Evolutionary conservation across 2,329 filamentous ascomycete genomes (phyloP), one percentile per base, ranked within the genome.

Genomic region (Cladosporium sp.): DNA sequence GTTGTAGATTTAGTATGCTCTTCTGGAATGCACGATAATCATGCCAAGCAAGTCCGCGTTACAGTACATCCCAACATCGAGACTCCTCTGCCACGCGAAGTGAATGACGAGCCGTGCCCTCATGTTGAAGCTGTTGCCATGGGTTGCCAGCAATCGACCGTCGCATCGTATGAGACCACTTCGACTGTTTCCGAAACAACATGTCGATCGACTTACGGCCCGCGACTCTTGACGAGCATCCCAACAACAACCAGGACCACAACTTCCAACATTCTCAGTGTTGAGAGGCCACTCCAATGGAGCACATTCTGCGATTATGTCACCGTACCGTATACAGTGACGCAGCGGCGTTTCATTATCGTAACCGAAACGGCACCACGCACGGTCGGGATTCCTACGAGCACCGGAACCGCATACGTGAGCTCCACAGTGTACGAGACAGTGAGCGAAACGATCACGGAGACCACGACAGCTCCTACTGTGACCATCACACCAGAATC

Each of bases 1-100:
- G 63, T 51, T 72, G 54, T 73, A 66, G 51, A 59, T n/a, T 41
- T 24, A 21, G 41, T 5, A 24, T n/a, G 18, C 14, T 3, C 24
- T 54, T 26, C 49, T 54, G 49, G 24, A 54, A 54, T 54, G 49
- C 28, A 30, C 15, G 14, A 26, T 30, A 54, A 8, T 30, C 14
- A 30, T 54, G 24, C 49, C 24, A 54, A 54, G n/a, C 41, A 47
- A 2, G n/a, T 11, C 21, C 41, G 41, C 41, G n/a, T 47, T 47
- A 47, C 41, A 24, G n/a, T 21, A 47, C n/a, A 21, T 11, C 41
- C 41, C 41, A 44, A 10, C n/a, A 47, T 11, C 8, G n/a, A 24
- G 12, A 2, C n/a, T 47, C 8, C 21, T 11, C 41, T 21, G n/a
- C 3, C 8, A 21, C 2, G 41, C 38, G 18, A 0, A 21, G n/a